Evolutionary conservation across 2,329 filamentous ascomycete genomes (phyloP), one percentile per base, ranked within the genome.

Genomic region (Pseudonectria buxi): DNA sequence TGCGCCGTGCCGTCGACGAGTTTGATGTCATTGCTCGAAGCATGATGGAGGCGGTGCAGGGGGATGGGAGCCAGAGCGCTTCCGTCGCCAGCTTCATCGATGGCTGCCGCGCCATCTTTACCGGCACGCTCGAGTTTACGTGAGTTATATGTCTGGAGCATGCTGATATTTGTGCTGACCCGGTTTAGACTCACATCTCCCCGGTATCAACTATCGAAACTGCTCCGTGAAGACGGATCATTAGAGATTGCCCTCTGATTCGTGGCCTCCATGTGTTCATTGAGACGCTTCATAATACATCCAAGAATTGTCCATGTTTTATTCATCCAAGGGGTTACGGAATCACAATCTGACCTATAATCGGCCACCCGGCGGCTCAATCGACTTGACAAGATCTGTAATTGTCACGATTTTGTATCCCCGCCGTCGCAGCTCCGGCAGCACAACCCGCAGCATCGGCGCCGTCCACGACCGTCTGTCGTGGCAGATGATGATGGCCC

Each of bases 401-500:
- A 94, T 64, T 12, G 80, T 85, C 22, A 86, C 80, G 26, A 90
- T 69, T 37, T 65, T 67, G 57, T 86, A 94, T 1, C 86, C 86
- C 45, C 74, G 71, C 43, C 67, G 67, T 59, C 67, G 78, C 51
- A 94, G 63, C 55, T 85, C 81, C 0, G 83, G 83, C 46, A 95
- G 58, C 26, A 92, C 81, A 40, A 67, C 73, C 26, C 68, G 66
- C 60, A 94, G 56, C 85, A 94, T 92, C 1, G 84, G 82, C 31
- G 73, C 69, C 16, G 86, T 94, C 85, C 88, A 94, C n/a, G 71
- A 66, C 52, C 88, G 71, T 46, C 87, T 61, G 64, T 95, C 88
- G 64, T 95, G 88, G 54, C 86, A 89, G 33, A 95, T 81, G 42
- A 95, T 80, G 38, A 95, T 82, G 18, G 76, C 81, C 0, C 88